Evolutionary conservation across 768 basidiomycete species (phyloP).

Genomic region (Suillus spraguei): DNA sequence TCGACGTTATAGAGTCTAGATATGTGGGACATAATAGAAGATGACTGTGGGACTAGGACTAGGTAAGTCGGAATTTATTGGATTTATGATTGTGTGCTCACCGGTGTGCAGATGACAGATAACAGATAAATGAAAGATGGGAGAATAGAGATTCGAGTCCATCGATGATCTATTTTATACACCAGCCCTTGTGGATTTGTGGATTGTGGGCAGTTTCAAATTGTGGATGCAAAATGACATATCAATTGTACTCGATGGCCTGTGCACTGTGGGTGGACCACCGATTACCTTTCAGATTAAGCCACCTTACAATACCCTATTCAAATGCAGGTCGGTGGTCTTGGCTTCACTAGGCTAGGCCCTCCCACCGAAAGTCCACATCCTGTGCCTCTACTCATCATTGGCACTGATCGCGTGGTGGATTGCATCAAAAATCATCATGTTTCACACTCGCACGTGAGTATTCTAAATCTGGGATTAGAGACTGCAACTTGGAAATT

Average conservation of each 20-base stretch:
- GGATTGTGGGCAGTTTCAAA: background rate
- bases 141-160: background rate
- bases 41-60: background rate
- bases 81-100: background rate
- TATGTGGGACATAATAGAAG: slow-evolving; percentile 19
- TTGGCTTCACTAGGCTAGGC: background rate
- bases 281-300: background rate
- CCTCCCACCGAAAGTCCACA: background rate
- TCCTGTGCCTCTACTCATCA: background rate
- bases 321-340: background rate
- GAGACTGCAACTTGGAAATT: background rate
- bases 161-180: background rate
- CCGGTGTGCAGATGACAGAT: background rate
- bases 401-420: background rate
- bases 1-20: slow-evolving; percentile 24
- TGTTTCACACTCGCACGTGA: background rate
- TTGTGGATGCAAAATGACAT: background rate
- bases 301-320: background rate
- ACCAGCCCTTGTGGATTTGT: background rate
- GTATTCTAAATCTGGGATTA: background rate
- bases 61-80: background rate
- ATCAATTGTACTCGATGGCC: background rate
- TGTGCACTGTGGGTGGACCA: background rate
- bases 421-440: background rate
- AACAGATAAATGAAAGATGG: background rate